Evolutionary conservation across 805 yeast species (phyloP).

Genomic region (Saccharomycopsis oosterbeekiorum): DNA sequence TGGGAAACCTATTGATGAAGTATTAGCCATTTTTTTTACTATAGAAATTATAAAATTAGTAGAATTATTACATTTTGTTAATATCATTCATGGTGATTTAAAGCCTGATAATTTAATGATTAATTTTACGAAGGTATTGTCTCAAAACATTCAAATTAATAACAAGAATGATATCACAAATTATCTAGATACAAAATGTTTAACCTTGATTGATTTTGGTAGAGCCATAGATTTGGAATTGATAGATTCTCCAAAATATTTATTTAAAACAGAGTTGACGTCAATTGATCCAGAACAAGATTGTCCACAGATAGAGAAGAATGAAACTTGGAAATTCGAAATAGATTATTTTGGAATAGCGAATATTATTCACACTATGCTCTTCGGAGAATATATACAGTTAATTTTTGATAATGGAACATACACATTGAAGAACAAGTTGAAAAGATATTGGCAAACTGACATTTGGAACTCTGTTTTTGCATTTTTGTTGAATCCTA

Average conservation of each 20-base stretch:
- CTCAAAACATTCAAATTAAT: conserved; percentile 10
- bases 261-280: conserved; percentile 51
- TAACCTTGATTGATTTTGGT: conserved; percentile 72
- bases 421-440: conserved; percentile 32
- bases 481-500: conserved; percentile 52
- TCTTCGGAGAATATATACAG: conserved; percentile 55
- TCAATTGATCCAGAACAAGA: conserved; percentile 47
- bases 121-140: conserved; percentile 30
- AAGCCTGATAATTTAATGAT: conserved; percentile 85
- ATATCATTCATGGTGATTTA: conserved; percentile 75
- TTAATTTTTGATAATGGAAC: conserved; percentile 16
- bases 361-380: conserved; percentile 56
- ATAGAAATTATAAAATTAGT: conserved; percentile 53
- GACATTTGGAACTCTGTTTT: conserved; percentile 65
- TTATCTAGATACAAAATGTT: conserved; percentile 45
- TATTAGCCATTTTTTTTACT: conserved; percentile 50
- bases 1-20: conserved; percentile 42
- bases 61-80: conserved; percentile 50
- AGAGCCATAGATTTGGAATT: conserved; percentile 62
- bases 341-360: conserved; percentile 83
- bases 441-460: conserved; percentile 70
- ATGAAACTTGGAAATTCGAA: conserved; percentile 63
- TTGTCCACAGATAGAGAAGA: conserved; percentile 57
- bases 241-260: conserved; percentile 35
- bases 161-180: conserved; percentile 23